phyloP scores from a whole-genome alignment of 108 stramenopile species.

The Cyclostephanos tholiformis region DNA sequence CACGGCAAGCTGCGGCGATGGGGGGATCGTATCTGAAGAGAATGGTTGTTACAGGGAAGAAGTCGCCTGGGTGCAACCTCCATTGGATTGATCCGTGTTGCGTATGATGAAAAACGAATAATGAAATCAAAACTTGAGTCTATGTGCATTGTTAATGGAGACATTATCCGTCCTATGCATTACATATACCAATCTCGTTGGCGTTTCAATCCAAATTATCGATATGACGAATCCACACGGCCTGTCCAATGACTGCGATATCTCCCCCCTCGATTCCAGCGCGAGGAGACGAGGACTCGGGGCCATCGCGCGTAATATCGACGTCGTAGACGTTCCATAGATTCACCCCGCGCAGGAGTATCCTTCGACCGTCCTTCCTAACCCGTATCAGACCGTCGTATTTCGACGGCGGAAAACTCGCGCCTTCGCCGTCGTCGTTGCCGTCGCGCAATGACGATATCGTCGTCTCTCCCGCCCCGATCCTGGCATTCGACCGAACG shows the following conservation, averaged over 20 bases:
- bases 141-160: no score
- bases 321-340: conserved; percentile 40
- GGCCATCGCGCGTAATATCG: background rate
- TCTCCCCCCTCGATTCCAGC: conserved; percentile 27
- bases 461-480: background rate
- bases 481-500: conserved; percentile 14
- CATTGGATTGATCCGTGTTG: conserved; percentile 53
- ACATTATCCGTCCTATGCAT: no score
- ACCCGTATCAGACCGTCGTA: conserved; percentile 43
- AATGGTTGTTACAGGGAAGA: conserved; percentile 79
- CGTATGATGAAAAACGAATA: no score
- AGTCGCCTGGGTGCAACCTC: conserved; percentile 83
- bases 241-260: conserved; percentile 38
- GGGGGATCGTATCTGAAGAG: conserved; percentile 13
- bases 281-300: conserved; percentile 6
- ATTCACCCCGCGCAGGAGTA: conserved; percentile 43
- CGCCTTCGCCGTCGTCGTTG: background rate
- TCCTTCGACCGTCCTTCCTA: conserved; percentile 40
- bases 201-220: conserved; percentile 33
- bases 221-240: conserved; percentile 46
- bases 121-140: no score
- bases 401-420: no score
- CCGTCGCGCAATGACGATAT: background rate
- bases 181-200: no score
- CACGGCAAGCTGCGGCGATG: conserved; percentile 72